These are phyloP conservation scores for Cucumis melo DNA, from an alignment of 306 rosid species.

Conservation along the genomic window DNA sequence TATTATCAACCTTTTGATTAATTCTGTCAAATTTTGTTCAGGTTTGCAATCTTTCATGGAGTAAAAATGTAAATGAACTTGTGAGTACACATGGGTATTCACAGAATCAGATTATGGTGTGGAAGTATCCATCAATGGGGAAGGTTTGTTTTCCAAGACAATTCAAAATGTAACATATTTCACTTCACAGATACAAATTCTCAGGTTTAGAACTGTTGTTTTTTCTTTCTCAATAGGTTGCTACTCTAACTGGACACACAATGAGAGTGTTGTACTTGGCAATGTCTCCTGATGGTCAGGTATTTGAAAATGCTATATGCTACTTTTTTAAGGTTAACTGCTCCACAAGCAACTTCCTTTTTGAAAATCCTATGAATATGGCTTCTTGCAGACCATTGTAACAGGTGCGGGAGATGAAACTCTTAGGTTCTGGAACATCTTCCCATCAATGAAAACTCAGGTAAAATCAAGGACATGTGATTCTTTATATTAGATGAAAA, in stretches of 20 bases:
- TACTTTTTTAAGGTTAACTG: background rate
- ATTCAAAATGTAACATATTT: background rate
- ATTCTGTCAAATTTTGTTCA: constrained; percentile 7
- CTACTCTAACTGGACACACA: constrained; percentile 92
- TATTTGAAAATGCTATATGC: constrained; percentile 9
- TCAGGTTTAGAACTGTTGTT: background rate
- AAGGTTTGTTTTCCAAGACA: constrained; percentile 28
- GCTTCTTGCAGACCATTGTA: constrained; percentile 62
- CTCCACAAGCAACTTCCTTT: background rate
- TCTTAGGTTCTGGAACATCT: constrained; percentile 80
- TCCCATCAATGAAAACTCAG: constrained; percentile 78
- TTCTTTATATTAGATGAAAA: background rate
- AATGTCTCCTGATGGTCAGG: constrained; percentile 98
- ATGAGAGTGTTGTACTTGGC: constrained; percentile 96
- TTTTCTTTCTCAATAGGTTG: constrained; percentile 38
- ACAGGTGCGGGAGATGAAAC: constrained; percentile 99
- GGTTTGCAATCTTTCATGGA: constrained; percentile 99
- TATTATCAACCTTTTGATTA: background rate
- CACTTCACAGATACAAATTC: background rate
- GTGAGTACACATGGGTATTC: constrained; percentile 98
- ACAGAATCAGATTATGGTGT: constrained; percentile 94
- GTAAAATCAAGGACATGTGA: constrained; percentile 27
- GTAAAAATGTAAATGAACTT: constrained; percentile 88
- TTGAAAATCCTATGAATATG: background rate
- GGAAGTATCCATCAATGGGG: constrained; percentile 90